Conservation (phyloP, 148 eudicot genomes). For the Nyssa sinensis region DNA sequence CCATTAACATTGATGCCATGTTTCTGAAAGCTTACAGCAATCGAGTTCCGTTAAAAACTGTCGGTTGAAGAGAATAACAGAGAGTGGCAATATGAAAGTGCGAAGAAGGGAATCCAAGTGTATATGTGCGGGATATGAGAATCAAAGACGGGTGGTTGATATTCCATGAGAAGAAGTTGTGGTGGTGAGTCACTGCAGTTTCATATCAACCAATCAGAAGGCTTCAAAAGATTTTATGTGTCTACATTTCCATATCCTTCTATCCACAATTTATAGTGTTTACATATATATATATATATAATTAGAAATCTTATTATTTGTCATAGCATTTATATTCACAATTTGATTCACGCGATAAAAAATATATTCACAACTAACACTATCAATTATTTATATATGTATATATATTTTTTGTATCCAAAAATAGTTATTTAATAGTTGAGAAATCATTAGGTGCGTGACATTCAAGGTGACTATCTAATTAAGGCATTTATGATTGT, state of each 20-base stretch:
- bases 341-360: no score
- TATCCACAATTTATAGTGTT: conserved; percentile 55
- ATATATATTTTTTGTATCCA: no score
- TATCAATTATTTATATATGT: no score
- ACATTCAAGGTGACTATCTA: no score
- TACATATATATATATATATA: no score
- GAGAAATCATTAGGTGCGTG: no score
- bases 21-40: neutral
- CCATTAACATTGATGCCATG: conserved; percentile 56
- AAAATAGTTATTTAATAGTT: no score
- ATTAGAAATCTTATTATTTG: no score
- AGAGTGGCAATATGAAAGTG: conserved; percentile 15
- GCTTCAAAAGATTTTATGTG: conserved; percentile 45
- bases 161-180: conserved; percentile 33
- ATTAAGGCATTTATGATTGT: no score
- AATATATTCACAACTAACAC: no score
- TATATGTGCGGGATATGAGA: conserved; percentile 22
- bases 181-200: conserved; percentile 28
- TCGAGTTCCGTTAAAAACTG: neutral
- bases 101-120: neutral
- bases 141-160: conserved; percentile 33
- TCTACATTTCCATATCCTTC: conserved; percentile 53
- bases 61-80: neutral
- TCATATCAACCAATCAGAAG: conserved; percentile 54
- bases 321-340: no score